phyloP scores from a whole-genome alignment of 257 asterid genomes.

The Gentiana straminea region DNA sequence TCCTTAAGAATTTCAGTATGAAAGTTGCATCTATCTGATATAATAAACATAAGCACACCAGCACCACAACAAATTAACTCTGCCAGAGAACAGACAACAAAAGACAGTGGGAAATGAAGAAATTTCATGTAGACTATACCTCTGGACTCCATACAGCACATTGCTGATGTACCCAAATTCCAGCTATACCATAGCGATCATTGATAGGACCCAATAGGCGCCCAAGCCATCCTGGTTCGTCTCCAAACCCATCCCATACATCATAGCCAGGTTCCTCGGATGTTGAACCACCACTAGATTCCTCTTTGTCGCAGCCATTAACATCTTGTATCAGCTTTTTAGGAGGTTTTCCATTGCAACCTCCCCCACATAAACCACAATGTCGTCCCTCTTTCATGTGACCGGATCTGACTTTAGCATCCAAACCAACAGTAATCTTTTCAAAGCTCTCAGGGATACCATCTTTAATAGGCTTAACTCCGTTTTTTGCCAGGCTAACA shows the following conservation, averaged over 20 bases:
- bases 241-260: conserved; percentile 94
- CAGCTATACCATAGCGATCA: conserved; percentile 93
- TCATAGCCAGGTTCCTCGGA: conserved; percentile 89
- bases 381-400: conserved; percentile 70
- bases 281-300: conserved; percentile 72
- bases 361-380: conserved; percentile 96
- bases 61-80: not conserved
- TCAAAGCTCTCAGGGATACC: conserved; percentile 21
- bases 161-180: conserved; percentile 98
- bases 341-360: conserved; percentile 91
- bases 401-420: conserved; percentile 29
- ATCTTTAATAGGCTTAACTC: conserved; percentile 29
- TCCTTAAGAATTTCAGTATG: too few relatives aligned
- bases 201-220: conserved; percentile 93
- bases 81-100: not conserved
- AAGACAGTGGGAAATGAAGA: conserved; percentile 3
- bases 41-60: not conserved
- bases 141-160: conserved; percentile 99
- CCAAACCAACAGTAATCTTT: conserved; percentile 17
- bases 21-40: too few relatives aligned
- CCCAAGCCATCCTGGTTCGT: conserved; percentile 93
- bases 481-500: conserved; percentile 22
- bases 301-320: conserved; percentile 71
- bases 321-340: conserved; percentile 55
- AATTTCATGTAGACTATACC: conserved; percentile 33